Percentiles rank a stretch among this genome's conserved stretches.
phyloP scores from a whole-genome alignment of 352 stramenopile genomes.

The Bremia lactucae region DNA sequence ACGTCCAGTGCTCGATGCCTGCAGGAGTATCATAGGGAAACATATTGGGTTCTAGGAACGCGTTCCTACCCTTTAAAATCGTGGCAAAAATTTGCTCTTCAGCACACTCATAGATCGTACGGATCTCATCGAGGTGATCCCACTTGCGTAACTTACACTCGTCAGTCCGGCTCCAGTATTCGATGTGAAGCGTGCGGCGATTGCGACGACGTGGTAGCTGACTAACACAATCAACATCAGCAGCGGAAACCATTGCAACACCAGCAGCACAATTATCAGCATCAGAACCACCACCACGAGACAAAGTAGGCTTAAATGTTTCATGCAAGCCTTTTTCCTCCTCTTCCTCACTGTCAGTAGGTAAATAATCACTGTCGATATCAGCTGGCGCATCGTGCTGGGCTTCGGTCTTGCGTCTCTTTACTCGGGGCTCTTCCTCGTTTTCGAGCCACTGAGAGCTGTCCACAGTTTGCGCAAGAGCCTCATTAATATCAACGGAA shows the following conservation, averaged over 20 bases:
- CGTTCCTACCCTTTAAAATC: slow-evolving; percentile 69
- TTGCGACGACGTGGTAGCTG: slow-evolving; percentile 17
- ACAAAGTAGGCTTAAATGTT: not conserved
- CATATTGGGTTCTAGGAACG: slow-evolving; percentile 82
- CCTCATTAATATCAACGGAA: slow-evolving; percentile 67
- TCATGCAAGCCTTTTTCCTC: slow-evolving; percentile 2
- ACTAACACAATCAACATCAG: slow-evolving; percentile 52
- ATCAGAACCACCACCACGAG: slow-evolving; percentile 19
- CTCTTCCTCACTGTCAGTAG: slow-evolving; percentile 26
- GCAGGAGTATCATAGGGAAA: slow-evolving; percentile 83
- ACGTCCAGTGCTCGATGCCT: slow-evolving; percentile 84
- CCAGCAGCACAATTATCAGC: slow-evolving; percentile 17
- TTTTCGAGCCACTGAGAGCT: slow-evolving; percentile 47
- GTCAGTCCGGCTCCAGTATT: slow-evolving; percentile 83
- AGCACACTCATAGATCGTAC: slow-evolving; percentile 53
- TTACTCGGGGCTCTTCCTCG: slow-evolving; percentile 15
- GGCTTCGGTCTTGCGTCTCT: slow-evolving; percentile 22
- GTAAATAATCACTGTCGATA: slow-evolving; percentile 30
- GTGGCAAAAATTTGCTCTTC: slow-evolving; percentile 82
- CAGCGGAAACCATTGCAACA: slow-evolving; percentile 25
- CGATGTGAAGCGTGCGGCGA: slow-evolving; percentile 76
- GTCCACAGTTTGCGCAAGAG: slow-evolving; percentile 51
- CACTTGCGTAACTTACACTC: slow-evolving; percentile 85
- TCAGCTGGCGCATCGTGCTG: slow-evolving; percentile 14
- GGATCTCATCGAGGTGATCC: slow-evolving; percentile 79